phyloP scores from a whole-genome alignment of 78 protist species.

The Guillardia theta region DNA sequence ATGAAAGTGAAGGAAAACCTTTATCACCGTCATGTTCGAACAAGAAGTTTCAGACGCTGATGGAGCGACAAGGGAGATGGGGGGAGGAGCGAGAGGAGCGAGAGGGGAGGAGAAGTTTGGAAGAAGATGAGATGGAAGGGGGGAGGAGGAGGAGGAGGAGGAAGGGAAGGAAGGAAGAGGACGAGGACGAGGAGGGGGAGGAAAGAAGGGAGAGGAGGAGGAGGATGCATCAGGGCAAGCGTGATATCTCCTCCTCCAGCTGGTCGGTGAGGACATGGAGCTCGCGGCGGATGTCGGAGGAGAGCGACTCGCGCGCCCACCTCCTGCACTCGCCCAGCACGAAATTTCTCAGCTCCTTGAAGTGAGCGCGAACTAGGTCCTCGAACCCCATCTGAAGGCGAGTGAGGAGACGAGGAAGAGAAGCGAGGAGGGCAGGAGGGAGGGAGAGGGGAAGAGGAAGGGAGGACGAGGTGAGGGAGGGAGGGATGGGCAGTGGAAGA shows the following conservation, averaged over 20 bases:
- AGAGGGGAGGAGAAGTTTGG: neutral
- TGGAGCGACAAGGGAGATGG: neutral
- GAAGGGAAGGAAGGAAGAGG: neutral
- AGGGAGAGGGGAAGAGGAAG: neutral
- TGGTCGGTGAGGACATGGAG: neutral
- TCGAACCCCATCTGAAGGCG: conserved; percentile 24
- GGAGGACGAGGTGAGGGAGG: neutral
- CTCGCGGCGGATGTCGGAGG: neutral
- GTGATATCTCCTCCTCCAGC: too few relatives aligned
- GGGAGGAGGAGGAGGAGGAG: neutral
- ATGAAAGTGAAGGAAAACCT: too few relatives aligned
- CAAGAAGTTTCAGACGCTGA: too few relatives aligned
- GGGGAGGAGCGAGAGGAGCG: neutral
- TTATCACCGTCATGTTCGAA: too few relatives aligned
- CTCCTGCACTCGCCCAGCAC: neutral
- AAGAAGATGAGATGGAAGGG: neutral
- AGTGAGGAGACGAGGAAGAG: neutral
- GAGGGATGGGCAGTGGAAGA: neutral
- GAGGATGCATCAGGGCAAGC: neutral
- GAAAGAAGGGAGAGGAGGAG: neutral
- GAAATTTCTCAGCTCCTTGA: neutral
- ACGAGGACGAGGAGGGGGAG: neutral
- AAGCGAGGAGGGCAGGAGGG: neutral
- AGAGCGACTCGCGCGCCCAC: too few relatives aligned
- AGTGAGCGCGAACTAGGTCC: neutral